phyloP scores from a whole-genome alignment of 2,329 filamentous ascomycete genomes.

The Salinomyces thailandicus region DNA sequence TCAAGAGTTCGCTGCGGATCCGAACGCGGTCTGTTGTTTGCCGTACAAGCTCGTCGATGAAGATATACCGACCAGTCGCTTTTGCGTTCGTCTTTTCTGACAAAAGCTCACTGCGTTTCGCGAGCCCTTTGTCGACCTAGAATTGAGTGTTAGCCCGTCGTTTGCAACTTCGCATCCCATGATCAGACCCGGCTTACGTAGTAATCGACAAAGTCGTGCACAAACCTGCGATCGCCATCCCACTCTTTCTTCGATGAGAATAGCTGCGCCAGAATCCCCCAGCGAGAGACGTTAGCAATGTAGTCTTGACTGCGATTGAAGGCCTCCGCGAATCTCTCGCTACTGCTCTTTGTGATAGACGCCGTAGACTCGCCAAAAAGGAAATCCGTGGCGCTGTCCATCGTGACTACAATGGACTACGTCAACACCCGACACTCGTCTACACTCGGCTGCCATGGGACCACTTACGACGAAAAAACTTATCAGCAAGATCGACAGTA shows the following conservation, averaged over 20 bases:
- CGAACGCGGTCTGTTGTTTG: conserved; percentile 37
- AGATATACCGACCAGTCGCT: conserved; percentile 32
- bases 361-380: conserved; percentile 47
- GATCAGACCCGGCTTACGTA: too few relatives aligned
- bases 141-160: too few relatives aligned
- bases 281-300: conserved; percentile 18
- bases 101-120: conserved; percentile 20
- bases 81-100: conserved; percentile 24
- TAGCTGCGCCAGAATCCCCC: conserved; percentile 13
- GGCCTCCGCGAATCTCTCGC: conserved; percentile 24
- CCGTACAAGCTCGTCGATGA: conserved; percentile 39
- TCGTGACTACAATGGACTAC: conserved; percentile 42
- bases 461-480: conserved; percentile 45
- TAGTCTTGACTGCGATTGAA: conserved; percentile 24
- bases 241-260: conserved; percentile 27
- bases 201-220: conserved; percentile 39
- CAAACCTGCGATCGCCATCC: conserved; percentile 29
- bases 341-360: conserved; percentile 16
- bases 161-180: too few relatives aligned
- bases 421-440: too few relatives aligned
- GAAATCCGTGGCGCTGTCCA: conserved; percentile 59
- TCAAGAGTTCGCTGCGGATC: conserved; percentile 40
- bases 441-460: too few relatives aligned
- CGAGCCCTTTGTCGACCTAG: conserved; percentile 29
- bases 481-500: conserved; percentile 47